Evolutionary conservation across 306 rosid genomes (phyloP), one percentile per base, ranked within the genome.

Genomic region (Abrus precatorius): DNA sequence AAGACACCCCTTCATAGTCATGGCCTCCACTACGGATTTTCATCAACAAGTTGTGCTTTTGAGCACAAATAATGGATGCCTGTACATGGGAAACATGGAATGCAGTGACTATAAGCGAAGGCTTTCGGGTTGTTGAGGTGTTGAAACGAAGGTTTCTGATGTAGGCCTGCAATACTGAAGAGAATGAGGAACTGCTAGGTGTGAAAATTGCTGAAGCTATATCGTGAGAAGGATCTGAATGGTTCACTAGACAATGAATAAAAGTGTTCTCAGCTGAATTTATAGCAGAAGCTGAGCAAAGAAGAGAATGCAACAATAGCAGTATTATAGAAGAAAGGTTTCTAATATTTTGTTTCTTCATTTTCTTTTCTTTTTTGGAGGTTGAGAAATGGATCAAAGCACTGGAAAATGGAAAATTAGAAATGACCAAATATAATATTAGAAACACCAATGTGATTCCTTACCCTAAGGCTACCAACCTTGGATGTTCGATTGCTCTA

Each of bases 111-210:
- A 90, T 86, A 2, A 90, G 83, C 75, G 72, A 82, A 0, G 94
- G 94, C 3, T 90, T 90, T 0, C 72, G 76, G 3, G 91, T 88
- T 20, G 77, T 79, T 28, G 94, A 59, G 6, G 89, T 82, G 84
- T 90, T 90, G 87, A 88, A 90, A 44, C 91, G 87, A 36, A 87
- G 89, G 87, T 90, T 90, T 82, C 91, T 78, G 8, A 90, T 83
- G 85, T 88, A 88, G 8, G 86, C 78, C 72, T 87, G 79, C 11
- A 90, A 27, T 3, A 88, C 82, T 4, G 90, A 88, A n/a, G 91
- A 52, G 75, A 76, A 90, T 6, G 86, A 82, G 40, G 82, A 27
- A 52, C 57, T 86, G 50, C 60, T 69, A 27, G 71, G 78, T 49
- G 82, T 60, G 84, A 88, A 86, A 48, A 88, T 81, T 44, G 91